These are phyloP conservation scores for Wickerhamomyces ciferrii DNA, from an alignment of 805 yeast species.

Conservation along the genomic window DNA sequence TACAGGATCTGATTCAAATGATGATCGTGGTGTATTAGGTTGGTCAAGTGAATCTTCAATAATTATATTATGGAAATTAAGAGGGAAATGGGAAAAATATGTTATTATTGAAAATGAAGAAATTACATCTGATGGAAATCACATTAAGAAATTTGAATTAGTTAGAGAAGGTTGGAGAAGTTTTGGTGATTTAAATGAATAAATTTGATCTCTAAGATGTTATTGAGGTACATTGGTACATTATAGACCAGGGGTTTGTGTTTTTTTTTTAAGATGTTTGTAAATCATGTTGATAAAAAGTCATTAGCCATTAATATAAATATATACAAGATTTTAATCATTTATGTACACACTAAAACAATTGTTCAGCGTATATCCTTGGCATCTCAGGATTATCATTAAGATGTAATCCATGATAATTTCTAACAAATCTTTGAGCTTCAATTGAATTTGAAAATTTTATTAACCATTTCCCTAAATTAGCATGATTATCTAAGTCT, in stretches of 20 bases:
- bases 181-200: slow-evolving; percentile 23
- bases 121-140: slow-evolving; percentile 10
- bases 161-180: slow-evolving; percentile 70
- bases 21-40: slow-evolving; percentile 49
- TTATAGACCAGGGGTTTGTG: no score
- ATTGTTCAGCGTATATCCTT: slow-evolving; percentile 26
- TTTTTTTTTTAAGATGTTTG: neutral
- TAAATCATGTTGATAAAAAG: neutral
- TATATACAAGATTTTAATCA: no score
- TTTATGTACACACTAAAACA: slow-evolving; percentile 18
- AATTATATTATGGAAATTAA: slow-evolving; percentile 67
- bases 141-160: slow-evolving; percentile 44
- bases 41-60: slow-evolving; percentile 71
- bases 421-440: slow-evolving; percentile 46
- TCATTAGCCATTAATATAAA: neutral
- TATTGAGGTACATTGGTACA: no score
- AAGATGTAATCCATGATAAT: slow-evolving; percentile 42
- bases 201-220: no score
- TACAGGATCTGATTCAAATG: slow-evolving; percentile 5
- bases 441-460: slow-evolving; percentile 39
- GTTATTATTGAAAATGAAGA: slow-evolving; percentile 50
- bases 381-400: slow-evolving; percentile 23
- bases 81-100: slow-evolving; percentile 85
- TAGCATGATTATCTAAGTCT: slow-evolving; percentile 6
- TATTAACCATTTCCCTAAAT: slow-evolving; percentile 26